These are phyloP conservation scores for Agrostemma githago DNA, from an alignment of 148 eudicot species.

Conservation along the genomic window DNA sequence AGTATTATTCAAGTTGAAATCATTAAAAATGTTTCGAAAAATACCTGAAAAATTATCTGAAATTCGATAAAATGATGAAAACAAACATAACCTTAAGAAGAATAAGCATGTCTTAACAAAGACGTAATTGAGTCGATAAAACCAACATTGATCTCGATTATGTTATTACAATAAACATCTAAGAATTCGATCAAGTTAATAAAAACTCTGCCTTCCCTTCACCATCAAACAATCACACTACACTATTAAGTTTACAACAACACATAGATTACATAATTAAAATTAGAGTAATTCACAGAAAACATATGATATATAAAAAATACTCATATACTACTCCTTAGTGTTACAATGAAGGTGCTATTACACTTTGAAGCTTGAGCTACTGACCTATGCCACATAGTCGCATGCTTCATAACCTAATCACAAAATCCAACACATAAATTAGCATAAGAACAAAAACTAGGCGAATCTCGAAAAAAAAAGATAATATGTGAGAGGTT, in stretches of 20 bases:
- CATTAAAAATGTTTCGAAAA: no score
- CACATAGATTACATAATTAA: conserved; percentile 10
- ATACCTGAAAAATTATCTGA: no score
- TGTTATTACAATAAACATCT: neutral
- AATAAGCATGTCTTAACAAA: no score
- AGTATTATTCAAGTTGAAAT: no score
- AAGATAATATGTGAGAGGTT: no score
- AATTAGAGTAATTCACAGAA: conserved; percentile 1
- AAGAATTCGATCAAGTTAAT: neutral
- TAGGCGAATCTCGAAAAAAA: no score
- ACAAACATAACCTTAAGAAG: no score
- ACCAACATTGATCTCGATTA: neutral
- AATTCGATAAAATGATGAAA: no score
- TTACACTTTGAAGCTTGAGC: neutral
- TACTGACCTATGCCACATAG: conserved; percentile 25
- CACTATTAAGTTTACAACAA: neutral
- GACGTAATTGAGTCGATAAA: neutral
- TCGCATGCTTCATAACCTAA: conserved; percentile 34
- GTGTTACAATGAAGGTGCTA: neutral
- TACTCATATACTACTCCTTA: no score
- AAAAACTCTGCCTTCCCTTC: neutral
- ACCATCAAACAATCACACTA: conserved; percentile 10
- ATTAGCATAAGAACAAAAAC: neutral
- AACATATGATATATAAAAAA: no score
- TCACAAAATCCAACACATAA: neutral